Evolutionary conservation across 169 alveolate genomes (phyloP), one percentile per base, ranked within the genome.

Genomic region (Blepharisma undulans): DNA sequence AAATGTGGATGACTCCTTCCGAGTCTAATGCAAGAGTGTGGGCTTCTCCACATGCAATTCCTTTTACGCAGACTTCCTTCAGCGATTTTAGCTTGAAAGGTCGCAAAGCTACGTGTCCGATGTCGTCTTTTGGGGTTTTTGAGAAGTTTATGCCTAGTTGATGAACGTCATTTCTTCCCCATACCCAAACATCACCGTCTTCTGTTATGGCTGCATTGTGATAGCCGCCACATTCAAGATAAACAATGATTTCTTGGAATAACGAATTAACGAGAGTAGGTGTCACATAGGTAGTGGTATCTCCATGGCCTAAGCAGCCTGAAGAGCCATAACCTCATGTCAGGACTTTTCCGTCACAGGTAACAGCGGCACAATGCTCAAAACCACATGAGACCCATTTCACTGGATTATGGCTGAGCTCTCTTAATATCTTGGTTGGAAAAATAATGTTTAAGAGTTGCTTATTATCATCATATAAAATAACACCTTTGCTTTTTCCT

Each of bases 91-190:
- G 72, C 77, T 76, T 18, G 7, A 36, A 8, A 32, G 94, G 95
- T 19, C 12, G 16, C n/a, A 79, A 19, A 14, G 30, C n/a, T 1
- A 91, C 93, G 29, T 34, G 72, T 27, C 94, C 96, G 27, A 87
- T 22, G 2, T 77, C 79, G 29, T 93, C 96, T 74, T 80, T 87
- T 14, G 59, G n/a, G 0, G 92, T 33, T 79, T 93, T 33, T 12
- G 32, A 22, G 60, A 76, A 21, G 2, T 66, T 32, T 21, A 89
- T 32, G 10, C 96, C 96, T 21, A 94, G 91, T 77, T 94, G 85
- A 27, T 93, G 92, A 2, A 91, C 98, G 84, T 98, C 99, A 78
- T 98, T 97, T 91, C 99, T 95, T 2, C 99, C 99, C 97, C 98
- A 98, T 4, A 98, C 94, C 92, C 87, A 96, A n/a, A 97, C 92